Evolutionary conservation across 176 grass and related monocot genomes (phyloP), one percentile per base, ranked within the genome.

Genomic region (Tillandsia fasciculata): DNA sequence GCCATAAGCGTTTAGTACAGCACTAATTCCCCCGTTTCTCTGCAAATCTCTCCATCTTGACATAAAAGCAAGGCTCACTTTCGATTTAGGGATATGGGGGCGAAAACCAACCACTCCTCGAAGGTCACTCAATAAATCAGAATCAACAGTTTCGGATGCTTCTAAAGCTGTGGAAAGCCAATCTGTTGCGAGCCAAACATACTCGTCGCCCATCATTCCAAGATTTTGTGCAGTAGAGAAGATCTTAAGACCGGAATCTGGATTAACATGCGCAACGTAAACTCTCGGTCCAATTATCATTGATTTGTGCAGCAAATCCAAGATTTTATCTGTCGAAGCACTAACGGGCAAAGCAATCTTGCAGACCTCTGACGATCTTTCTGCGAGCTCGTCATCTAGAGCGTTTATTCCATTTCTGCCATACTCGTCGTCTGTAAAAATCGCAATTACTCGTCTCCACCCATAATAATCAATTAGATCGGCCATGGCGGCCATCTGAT

Each of bases 391-490:
- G 67, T 96, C 86, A 10, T 68, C 88, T 18, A 96, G 76, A 27
- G 88, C 73, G 14, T 70, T 75, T 14, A 86, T 80, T 17, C 70
- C 92, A 26, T 82, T 84, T 64, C 92, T 81, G 11, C 92, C 88
- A 72, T 75, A 96, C 58, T 96, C 92, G 53, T 78, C 63, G 66
- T 96, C 92, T 23, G 86, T 77, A 73, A 81, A 96, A 61, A 96
- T 84, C 28, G 74, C 83, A 12, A 80, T 82, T n/a, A 89, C 78
- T 74, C 91, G 77, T 4, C 88, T 53, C 92, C 92, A 91, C 14
- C 76, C 78, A 68, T 71, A 89, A 64, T 78, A 70, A 49, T 68
- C 26, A 47, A 89, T 59, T 50, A 91, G 0, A 53, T 89, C 78
- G 28, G 92, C 83, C 12, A 91, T 70, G 26, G 88, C 92, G 33